A percentile compares a stretch with the other conserved stretches of the same genome.
These are phyloP conservation scores for Ochromonadaceae sp. DNA, from an alignment of 352 stramenopile genomes.

Conservation along the genomic window DNA sequence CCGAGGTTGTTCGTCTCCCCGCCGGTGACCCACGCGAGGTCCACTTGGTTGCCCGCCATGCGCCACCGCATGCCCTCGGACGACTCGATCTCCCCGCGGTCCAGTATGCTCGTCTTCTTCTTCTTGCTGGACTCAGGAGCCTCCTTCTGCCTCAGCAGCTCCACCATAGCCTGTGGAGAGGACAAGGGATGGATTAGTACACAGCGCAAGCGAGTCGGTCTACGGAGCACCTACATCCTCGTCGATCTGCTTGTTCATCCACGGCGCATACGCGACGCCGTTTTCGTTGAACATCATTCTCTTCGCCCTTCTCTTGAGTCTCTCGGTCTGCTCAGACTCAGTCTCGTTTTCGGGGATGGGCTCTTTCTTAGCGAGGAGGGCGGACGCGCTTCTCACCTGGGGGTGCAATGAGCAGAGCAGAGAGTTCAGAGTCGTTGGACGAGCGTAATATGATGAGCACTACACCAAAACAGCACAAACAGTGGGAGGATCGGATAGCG, in stretches of 20 bases:
- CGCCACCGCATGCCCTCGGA: neutral
- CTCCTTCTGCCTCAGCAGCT: no score
- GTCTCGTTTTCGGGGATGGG: neutral
- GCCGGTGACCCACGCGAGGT: neutral
- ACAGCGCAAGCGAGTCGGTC: no score
- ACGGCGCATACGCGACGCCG: neutral
- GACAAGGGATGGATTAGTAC: no score
- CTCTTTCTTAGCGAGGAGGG: neutral
- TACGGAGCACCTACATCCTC: neutral
- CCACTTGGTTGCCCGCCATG: neutral
- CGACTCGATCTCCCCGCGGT: neutral
- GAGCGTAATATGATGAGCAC: neutral
- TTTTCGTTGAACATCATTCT: neutral
- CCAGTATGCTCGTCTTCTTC: neutral
- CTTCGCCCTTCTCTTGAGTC: neutral
- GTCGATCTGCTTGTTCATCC: neutral
- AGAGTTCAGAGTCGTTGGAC: neutral
- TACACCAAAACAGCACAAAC: no score
- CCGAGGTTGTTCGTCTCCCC: neutral
- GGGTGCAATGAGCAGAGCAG: neutral
- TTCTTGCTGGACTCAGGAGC: no score
- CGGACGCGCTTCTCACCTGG: neutral
- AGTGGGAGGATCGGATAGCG: no score
- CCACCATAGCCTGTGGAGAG: no score
- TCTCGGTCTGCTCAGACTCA: neutral